Evolutionary conservation across 169 alveolate species (phyloP), one percentile per base, ranked within the genome.

Genomic region (Babesia bigemina): DNA sequence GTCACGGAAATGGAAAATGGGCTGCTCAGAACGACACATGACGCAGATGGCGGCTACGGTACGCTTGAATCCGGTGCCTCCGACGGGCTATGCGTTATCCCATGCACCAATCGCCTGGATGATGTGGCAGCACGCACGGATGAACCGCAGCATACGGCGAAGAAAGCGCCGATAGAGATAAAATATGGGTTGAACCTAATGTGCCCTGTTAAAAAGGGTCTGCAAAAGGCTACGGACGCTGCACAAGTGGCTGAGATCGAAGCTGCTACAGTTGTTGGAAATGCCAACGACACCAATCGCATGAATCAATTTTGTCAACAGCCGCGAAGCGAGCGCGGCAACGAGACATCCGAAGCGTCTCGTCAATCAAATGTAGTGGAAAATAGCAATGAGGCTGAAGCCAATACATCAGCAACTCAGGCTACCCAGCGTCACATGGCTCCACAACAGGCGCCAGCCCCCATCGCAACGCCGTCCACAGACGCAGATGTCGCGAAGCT

Each of bases 41-140:
- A 36, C 49, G 2, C 50, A 13, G 50, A 4, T 16, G 50, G 50
- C 0, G 14, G 4, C 1, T 2, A 33, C 39, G 19, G 17, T 45
- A 16, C 19, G 50, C 39, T 39, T 55, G 26, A 42, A 19, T 22
- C 45, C 12, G 53, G 14, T 4, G 24, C 50, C 2, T 6, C 48
- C 8, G 61, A 49, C 8, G 62, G 65, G 28, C 70, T 58, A 12
- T 42, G 60, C 22, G 74, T 81, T 47, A 81, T 81, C 11, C 84
- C 88, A 0, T 81, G 88, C 58, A 63, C 69, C 61, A 81, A 81
- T 33, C 44, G 78, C 12, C 61, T 81, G 26, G 79, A 62, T 33
- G 82, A 79, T 29, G 28, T 63, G 7, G 11, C 59, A 13, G 65
- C 44, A 8, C 42, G 39, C 65, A n/a, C 42, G 21, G 42, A 33